Evolutionary conservation across 1,284 basidiomycete genomes (phyloP), one percentile per base, ranked within the genome.

Genomic region (Trichosporon sp.): DNA sequence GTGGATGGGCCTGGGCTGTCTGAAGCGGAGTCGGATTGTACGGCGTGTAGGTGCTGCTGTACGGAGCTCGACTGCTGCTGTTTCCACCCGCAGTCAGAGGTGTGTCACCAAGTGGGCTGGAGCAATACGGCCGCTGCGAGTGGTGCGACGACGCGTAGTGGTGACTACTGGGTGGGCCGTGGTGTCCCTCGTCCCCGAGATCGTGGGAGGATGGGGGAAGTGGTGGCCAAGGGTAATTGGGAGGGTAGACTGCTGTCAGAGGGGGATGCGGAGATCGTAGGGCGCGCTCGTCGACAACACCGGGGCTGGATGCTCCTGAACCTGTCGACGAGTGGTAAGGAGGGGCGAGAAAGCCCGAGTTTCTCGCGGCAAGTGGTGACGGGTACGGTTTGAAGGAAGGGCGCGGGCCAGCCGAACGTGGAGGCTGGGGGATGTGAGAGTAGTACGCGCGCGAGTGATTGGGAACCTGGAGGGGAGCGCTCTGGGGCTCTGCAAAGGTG

Each of bases 201-300:
- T 65, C 65, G 38, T 68, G 48, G 37, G 66, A 65, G 11, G 67
- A 16, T 5, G 71, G 68, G 2, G 66, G 71, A 12, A 48, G 67
- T 1, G 71, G 72, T 7, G 75, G 74, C 75, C 74, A 75, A 11
- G 68, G 63, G 59, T 76, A 70, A 32, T 65, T 48, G 4, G 73
- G 71, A 14, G 75, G 69, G 32, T 79, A 69, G 19, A 74, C 56
- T 19, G 81, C 81, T 1, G 80, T 81, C 21, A 83, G 76, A 4
- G 81, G 80, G 16, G 80, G 80, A 77, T 81, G 78, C 4, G 81
- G 81, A 2, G 80, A 81, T 38, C 81, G 78, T 8, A 81, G 75
- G 64, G 64, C 64, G 38, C 64, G 64, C 11, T 68, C 64, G 68
- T n/a, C 35, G 63, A 37, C 59, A 16, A 63, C 16, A 12, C 59